Evolutionary conservation across 2,329 filamentous ascomycete genomes (phyloP).

Genomic region (Cladophialophora bantiana): DNA sequence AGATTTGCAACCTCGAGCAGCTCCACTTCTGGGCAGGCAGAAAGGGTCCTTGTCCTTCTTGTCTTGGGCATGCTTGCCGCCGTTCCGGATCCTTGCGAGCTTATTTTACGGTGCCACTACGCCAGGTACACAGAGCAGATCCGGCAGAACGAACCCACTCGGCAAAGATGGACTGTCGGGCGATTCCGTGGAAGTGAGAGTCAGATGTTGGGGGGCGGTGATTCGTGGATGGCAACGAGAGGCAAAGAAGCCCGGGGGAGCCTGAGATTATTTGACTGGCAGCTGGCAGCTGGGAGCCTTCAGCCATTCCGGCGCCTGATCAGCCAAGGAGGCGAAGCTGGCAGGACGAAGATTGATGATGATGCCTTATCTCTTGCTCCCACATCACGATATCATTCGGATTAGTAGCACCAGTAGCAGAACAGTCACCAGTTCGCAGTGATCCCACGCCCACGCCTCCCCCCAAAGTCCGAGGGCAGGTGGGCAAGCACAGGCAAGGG

Average conservation of each 20-base stretch:
- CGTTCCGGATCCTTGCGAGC: not conserved
- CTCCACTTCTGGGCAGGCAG: too few species aligned
- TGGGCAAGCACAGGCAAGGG: not conserved
- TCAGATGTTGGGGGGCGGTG: not conserved
- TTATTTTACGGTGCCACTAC: not conserved
- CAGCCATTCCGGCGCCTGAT: not conserved
- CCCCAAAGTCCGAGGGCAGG: constrained; percentile 8
- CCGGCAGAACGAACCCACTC: constrained; percentile 11
- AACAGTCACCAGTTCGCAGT: not conserved
- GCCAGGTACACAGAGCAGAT: constrained; percentile 7
- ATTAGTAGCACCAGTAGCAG: not conserved
- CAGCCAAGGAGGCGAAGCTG: constrained; percentile 3
- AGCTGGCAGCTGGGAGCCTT: not conserved
- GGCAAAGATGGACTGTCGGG: constrained; percentile 13
- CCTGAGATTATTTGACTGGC: not conserved
- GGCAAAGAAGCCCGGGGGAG: constrained; percentile 1
- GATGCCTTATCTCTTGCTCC: constrained; percentile 4
- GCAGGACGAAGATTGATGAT: not conserved
- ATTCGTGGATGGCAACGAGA: constrained; percentile 4
- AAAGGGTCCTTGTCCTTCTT: too few species aligned
- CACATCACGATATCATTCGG: not conserved
- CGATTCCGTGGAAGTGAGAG: not conserved
- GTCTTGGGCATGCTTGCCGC: not conserved
- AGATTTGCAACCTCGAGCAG: too few species aligned
- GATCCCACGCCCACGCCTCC: not conserved